These are phyloP conservation scores for Astrocystis sublimbata DNA, from an alignment of 495 filamentous ascomycete genomes.

Conservation along the genomic window DNA sequence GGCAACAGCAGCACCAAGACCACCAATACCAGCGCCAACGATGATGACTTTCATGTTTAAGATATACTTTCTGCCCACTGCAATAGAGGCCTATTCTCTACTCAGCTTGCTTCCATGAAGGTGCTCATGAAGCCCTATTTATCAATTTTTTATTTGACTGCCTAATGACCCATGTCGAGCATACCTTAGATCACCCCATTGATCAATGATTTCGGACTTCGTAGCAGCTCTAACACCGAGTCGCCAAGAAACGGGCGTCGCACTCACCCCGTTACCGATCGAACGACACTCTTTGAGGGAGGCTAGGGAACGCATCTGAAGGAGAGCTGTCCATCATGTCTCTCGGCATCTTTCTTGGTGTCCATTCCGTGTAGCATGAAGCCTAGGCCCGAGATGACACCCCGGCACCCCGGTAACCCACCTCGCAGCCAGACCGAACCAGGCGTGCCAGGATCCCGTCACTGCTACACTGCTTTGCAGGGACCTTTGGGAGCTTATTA, in stretches of 20 bases:
- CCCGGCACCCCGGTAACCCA: not conserved
- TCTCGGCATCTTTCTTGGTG: not conserved
- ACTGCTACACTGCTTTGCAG: no score
- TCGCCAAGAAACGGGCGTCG: not conserved
- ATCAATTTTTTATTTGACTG: not conserved
- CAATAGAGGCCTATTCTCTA: not conserved
- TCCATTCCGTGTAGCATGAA: not conserved
- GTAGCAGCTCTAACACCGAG: not conserved
- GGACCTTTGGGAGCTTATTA: no score
- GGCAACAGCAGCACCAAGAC: slow-evolving; percentile 52
- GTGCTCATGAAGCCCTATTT: not conserved
- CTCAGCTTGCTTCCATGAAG: not conserved
- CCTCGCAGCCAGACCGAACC: no score
- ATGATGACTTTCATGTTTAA: slow-evolving; percentile 46
- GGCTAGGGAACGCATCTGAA: not conserved
- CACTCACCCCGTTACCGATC: not conserved
- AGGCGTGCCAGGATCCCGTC: no score
- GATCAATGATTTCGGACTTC: not conserved
- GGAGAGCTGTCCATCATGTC: not conserved
- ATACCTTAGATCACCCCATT: no score
- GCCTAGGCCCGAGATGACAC: not conserved
- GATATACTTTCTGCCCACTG: no score
- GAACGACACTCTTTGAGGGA: not conserved
- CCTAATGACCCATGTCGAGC: not conserved
- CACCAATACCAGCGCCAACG: slow-evolving; percentile 55